Evolutionary conservation across 1,284 basidiomycete species (phyloP), one percentile per base, ranked within the genome.

Genomic region (Heterobasidion occidentale): DNA sequence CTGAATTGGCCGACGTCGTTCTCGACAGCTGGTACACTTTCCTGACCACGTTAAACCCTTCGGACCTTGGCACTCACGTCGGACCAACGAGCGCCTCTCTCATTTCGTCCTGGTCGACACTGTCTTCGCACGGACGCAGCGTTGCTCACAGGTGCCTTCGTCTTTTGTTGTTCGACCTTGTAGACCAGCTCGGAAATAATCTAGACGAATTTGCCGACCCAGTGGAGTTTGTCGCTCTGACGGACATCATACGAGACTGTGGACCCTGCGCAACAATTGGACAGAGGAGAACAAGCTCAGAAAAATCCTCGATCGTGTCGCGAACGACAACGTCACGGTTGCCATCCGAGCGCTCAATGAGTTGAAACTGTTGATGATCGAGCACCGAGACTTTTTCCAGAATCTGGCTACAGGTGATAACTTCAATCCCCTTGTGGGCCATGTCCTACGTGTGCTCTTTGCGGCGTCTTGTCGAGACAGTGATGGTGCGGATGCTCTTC

Each of bases 1-100:
- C 81, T 0, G 87, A 88, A 56, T 77, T 99, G 5, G 81, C 90
- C 1, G 81, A 89, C 57, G 84, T 86, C 4, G 91, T 93, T 0
- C 77, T 99, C 2, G 74, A 83, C 45, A 92, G 87, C 51, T 98
- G 95, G 94, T 71, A 80, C 56, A 77, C 75, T 17, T 97, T 98
- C 70, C 75, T 98, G 61, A 80, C 75, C 7, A 86, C 84, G 1
- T 72, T 98, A 46, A 75, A 78, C 5, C 80, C 83, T 33, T 71
- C 72, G 42, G 94, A 98, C 59, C 77, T 96, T 33, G 90, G 91
- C 1, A 85, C 92, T 1, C 87, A 94, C 66, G 80, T 97, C 47
- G 94, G 94, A 2, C 83, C 91, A 6, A 97, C 93, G 0, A 92
- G 88, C 35, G 95, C 97, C 1, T 86, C 91, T 0, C 78, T 98